phyloP scores from a whole-genome alignment of 805 yeast species.

The Cyberlindnera americana region DNA sequence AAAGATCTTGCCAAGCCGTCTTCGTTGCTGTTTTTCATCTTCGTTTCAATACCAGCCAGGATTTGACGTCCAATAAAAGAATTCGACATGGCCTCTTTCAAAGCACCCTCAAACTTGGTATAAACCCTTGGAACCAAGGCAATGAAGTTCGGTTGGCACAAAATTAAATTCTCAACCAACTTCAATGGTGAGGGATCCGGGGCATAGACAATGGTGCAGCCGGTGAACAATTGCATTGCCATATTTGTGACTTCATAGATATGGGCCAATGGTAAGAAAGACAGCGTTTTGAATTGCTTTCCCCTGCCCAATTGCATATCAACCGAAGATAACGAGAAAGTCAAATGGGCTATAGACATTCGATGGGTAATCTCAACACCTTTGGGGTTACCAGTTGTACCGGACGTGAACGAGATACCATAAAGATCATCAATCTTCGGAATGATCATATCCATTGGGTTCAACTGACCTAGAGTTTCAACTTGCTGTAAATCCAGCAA shows the following conservation, averaged over 20 bases:
- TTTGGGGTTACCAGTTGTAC: conserved; percentile 65
- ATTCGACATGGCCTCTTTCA: conserved; percentile 29
- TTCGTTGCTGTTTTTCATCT: conserved; percentile 11
- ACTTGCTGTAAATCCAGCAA: conserved; percentile 34
- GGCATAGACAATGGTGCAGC: conserved; percentile 45
- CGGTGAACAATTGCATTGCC: conserved; percentile 29
- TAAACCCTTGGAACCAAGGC: conserved; percentile 57
- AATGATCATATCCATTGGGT: conserved; percentile 30
- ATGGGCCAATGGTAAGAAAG: conserved; percentile 57
- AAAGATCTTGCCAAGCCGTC: conserved; percentile 10
- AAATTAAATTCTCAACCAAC: conserved; percentile 47
- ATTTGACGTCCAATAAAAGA: conserved; percentile 15
- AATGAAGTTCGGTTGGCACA: conserved; percentile 43
- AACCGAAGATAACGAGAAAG: conserved; percentile 17
- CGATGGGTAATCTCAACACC: conserved; percentile 51
- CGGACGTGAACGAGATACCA: conserved; percentile 62
- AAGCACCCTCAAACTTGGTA: conserved; percentile 47
- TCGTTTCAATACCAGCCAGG: conserved; percentile 15
- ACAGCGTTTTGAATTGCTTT: conserved; percentile 30
- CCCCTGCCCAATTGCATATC: conserved; percentile 6
- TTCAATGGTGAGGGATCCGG: conserved; percentile 40
- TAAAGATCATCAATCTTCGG: conserved; percentile 39
- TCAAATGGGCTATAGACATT: conserved; percentile 40
- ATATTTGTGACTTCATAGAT: conserved; percentile 50
- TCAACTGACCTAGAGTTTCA: conserved; percentile 32